Evolutionary conservation across 495 filamentous ascomycete genomes (phyloP), one percentile per base, ranked within the genome.

Genomic region (Hypoxylon lienhwacheense): DNA sequence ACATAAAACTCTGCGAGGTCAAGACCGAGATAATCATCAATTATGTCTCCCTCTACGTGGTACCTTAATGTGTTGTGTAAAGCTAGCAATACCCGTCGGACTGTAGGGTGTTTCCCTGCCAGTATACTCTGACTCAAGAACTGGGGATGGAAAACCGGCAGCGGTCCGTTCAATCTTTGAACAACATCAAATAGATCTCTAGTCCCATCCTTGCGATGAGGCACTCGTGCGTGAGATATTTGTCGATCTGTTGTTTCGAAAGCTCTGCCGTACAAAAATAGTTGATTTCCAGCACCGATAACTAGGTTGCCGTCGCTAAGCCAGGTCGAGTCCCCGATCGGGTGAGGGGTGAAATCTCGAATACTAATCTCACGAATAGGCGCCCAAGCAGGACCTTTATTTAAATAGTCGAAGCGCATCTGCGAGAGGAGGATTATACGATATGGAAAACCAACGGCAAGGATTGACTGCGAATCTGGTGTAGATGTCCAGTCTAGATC

Each of bases 401-500:
- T 87, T 31, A 96, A 72, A 63, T 97, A 96, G 66, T 97, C 92
- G 64, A 92, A 97, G 16, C 92, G 86, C 72, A 96, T 85, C 67
- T 97, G 91, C 16, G 88, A 85, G n/a, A 96, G 77, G 2, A 97
- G 76, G 20, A 93, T 65, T 15, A 97, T 86, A 44, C 86, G 82
- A 57, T 92, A 87, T 8, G 85, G 84, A 65, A 96, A 97, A 4
- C 92, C 91, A 26, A 97, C 89, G 5, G 92, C 89, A 8, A 97
- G 80, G 49, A 97, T 89, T 2, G 89, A 92, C 66, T 97, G 92
- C 56, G 81, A 83, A 60, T 95, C 90, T 0, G 92, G 90, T 0
- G 92, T 96, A 5, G 88, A 91, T 1, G 91, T 92, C 92, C 92
- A 97, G 64, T 96, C 91, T 5, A 97, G 78, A 63, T 96, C 92